Evolutionary conservation across 106 monocot species (phyloP), one percentile per base, ranked within the genome.

Genomic region (Apostasia ramifera): DNA sequence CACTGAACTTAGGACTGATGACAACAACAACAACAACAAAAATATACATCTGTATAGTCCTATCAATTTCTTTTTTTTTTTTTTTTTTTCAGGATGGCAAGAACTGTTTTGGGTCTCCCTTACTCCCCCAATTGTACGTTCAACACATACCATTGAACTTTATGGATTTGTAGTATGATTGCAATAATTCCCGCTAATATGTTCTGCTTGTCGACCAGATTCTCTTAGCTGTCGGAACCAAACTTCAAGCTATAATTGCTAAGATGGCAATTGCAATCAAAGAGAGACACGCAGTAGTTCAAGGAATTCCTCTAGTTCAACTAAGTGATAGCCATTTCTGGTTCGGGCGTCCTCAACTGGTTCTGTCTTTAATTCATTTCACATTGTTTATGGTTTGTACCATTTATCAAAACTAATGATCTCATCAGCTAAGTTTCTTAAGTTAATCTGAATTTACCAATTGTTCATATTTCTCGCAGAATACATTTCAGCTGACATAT

Each of bases 281-380:
- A 66, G 88, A 95, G 15, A 86, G 69, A 40, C 85, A 95, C 71
- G 55, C 76, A 55, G 85, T 91, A 9, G 74, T 95, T 80, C 91
- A 91, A 75, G 95, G 95, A 66, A 82, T 88, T 54, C 95, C 95
- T 62, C 55, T 91, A 59, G 95, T 95, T 59, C 77, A 83, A 66
- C 79, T 91, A 13, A 84, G 78, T 45, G 84, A 95, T 51, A 65
- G 72, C 8, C 86, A 95, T 76, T 95, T 95, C 58, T 95, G 95
- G 95, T 88, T 95, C n/a, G 50, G 79, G 41, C 54, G 72, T 41
- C 95, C 95, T 51, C 77, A 56, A 7, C 77, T 91, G 37, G 76
- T 95, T 69, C 70, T 95, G 47, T 78, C 66, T 48, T 78, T 88
- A 62, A 95, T 95, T 62, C 88, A 95, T 72, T 91, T 95, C 14